These are phyloP conservation scores for Thecaphora frezii DNA, from an alignment of 1,284 basidiomycete species.

Conservation along the genomic window DNA sequence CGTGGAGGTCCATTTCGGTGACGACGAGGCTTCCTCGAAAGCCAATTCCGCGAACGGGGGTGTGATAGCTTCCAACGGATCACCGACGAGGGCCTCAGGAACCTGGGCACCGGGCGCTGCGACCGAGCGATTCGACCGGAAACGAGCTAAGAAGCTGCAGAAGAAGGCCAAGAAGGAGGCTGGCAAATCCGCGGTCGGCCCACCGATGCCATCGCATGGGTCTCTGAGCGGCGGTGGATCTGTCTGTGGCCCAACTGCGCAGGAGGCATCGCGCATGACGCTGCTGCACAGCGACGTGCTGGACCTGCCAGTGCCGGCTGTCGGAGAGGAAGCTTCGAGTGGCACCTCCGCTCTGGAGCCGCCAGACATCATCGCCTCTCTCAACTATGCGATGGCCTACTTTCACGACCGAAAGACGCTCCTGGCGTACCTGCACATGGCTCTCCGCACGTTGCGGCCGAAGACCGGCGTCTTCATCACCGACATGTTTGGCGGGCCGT, in stretches of 20 bases:
- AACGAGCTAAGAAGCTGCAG: slow-evolving; percentile 18
- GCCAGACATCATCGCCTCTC: slow-evolving; percentile 45
- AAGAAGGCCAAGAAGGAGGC: slow-evolving; percentile 10
- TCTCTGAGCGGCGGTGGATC: background rate
- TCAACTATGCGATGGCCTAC: slow-evolving; percentile 52
- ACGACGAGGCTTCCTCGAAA: too few species aligned
- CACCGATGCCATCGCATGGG: too few species aligned
- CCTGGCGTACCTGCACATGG: slow-evolving; percentile 28
- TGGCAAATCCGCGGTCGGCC: too few species aligned
- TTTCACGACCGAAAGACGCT: slow-evolving; percentile 44
- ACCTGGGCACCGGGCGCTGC: slow-evolving; percentile 39
- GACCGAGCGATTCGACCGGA: slow-evolving; percentile 41
- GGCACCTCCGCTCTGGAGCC: slow-evolving; percentile 7
- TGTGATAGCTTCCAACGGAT: background rate
- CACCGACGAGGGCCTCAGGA: background rate
- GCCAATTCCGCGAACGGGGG: too few species aligned
- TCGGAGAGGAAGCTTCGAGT: background rate
- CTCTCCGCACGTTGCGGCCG: slow-evolving; percentile 24
- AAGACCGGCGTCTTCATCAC: slow-evolving; percentile 45
- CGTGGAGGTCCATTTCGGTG: background rate
- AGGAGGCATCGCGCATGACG: slow-evolving; percentile 13
- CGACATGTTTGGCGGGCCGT: slow-evolving; percentile 47
- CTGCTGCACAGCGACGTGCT: slow-evolving; percentile 48
- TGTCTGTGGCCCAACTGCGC: background rate
- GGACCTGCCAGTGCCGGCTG: slow-evolving; percentile 27